These are phyloP conservation scores for Calonectria pseudoreteaudii DNA, from an alignment of 2,329 filamentous ascomycete species.

Conservation along the genomic window DNA sequence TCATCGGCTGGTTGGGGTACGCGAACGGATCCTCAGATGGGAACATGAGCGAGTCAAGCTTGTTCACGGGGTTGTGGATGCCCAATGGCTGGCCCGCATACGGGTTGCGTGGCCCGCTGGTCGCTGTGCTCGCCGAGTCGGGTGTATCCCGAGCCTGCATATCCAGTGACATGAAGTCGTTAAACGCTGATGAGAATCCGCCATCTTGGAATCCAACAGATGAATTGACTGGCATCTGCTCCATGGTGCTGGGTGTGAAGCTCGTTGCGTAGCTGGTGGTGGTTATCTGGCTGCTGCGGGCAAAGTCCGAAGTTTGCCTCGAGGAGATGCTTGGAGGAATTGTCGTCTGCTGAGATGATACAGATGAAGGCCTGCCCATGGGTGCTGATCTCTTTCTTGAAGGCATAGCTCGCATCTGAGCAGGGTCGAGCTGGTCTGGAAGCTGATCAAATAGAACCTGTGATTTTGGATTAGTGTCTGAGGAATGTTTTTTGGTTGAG, in stretches of 20 bases:
- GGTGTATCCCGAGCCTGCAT: constrained; percentile 57
- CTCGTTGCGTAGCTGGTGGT: constrained; percentile 43
- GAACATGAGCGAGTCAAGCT: constrained; percentile 84
- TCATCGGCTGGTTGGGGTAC: constrained; percentile 82
- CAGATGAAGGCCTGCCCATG: constrained; percentile 46
- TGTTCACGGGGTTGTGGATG: constrained; percentile 66
- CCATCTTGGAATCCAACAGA: constrained; percentile 50
- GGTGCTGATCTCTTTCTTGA: constrained; percentile 70
- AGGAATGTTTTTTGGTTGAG: constrained; percentile 30
- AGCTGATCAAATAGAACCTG: constrained; percentile 87
- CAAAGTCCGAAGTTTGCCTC: constrained; percentile 49
- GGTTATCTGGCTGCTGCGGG: constrained; percentile 45
- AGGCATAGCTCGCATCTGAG: constrained; percentile 51
- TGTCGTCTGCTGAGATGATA: constrained; percentile 44
- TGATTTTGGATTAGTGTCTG: constrained; percentile 11
- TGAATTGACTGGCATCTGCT: constrained; percentile 46
- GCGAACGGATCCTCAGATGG: constrained; percentile 82
- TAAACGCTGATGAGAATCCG: constrained; percentile 53
- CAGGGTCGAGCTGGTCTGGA: constrained; percentile 75
- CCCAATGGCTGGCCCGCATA: constrained; percentile 48
- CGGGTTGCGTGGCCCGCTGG: constrained; percentile 52
- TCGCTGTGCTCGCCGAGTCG: constrained; percentile 56
- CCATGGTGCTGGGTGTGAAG: constrained; percentile 48
- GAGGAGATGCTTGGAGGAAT: constrained; percentile 48
- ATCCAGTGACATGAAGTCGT: constrained; percentile 60